Evolutionary conservation across 208 protist species (phyloP), one percentile per base, ranked within the genome.

Genomic region (Herpetomonas samuelpessoai): DNA sequence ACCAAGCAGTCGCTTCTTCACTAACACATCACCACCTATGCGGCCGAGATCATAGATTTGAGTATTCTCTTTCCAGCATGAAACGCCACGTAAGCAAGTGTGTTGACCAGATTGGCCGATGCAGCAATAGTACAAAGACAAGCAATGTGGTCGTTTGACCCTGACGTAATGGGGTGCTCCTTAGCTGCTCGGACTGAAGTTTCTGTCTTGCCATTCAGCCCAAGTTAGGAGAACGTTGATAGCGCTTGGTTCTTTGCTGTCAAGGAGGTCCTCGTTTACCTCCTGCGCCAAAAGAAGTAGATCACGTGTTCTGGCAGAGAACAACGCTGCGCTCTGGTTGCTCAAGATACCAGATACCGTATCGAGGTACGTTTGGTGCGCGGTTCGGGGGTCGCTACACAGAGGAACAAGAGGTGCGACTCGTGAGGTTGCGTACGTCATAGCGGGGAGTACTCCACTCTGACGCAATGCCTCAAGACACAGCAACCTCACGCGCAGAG

Each of bases 181-280:
- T n/a, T n/a, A n/a, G n/a, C n/a, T n/a, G n/a, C n/a, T n/a, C n/a
- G n/a, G n/a, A n/a, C n/a, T n/a, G n/a, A n/a, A n/a, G n/a, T n/a
- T n/a, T n/a, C n/a, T n/a, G 3, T 48, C 19, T 19, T 86, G 86
- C 73, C 74, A 88, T 24, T 81, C 78, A 1, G 76, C 65, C 86
- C 86, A 93, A 7, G 79, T 73, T 19, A 87, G 64, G 26, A 90
- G 64, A 12, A 93, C 73, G 21, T 87, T 68, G 24, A 93, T 62
- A 10, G 77, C 75, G 49, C 73, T 90, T 18, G 71, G 74, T 31
- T 66, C 66, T 3, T 54, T 28, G 16, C 48, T 29, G 4, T 57
- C 27, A 52, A 90, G 16, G 1, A 93, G 65, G 21, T 72, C 74
- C 25, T 89, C 86, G 62, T 93, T 93, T 24, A 88, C 76, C 45